Evolutionary conservation across 352 stramenopile species (phyloP).

Genomic region (Phytophthora idaei): DNA sequence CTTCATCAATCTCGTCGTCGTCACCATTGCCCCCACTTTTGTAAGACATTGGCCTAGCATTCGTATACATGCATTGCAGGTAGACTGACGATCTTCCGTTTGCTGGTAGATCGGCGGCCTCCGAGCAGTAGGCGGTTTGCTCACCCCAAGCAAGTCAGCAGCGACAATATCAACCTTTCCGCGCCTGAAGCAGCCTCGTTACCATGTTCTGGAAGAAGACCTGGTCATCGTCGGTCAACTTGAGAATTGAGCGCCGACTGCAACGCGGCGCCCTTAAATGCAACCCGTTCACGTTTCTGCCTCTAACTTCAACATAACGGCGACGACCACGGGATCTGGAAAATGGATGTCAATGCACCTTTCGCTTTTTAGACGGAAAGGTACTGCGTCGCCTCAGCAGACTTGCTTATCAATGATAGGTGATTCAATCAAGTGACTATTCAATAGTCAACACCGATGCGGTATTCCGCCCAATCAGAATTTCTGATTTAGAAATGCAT

Average conservation of each 20-base stretch:
- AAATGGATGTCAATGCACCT: not conserved
- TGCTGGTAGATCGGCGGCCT: slow-evolving; percentile 62
- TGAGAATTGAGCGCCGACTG: slow-evolving; percentile 7
- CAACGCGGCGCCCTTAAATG: slow-evolving; percentile 1
- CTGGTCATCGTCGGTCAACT: slow-evolving; percentile 54
- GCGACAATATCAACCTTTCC: slow-evolving; percentile 28
- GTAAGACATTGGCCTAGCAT: slow-evolving; percentile 38
- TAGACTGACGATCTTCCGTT: slow-evolving; percentile 5
- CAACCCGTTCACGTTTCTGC: not conserved
- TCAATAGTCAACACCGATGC: not conserved
- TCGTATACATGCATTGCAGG: not conserved
- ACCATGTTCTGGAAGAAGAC: slow-evolving; percentile 48
- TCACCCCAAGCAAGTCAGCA: slow-evolving; percentile 21
- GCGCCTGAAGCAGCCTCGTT: slow-evolving; percentile 38
- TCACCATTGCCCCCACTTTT: slow-evolving; percentile 85
- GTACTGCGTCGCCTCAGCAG: not conserved
- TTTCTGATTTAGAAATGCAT: not conserved
- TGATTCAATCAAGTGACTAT: not conserved
- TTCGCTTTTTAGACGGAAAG: too few relatives aligned
- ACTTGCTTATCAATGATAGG: not conserved
- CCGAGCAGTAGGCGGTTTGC: slow-evolving; percentile 42
- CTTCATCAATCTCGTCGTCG: slow-evolving; percentile 70
- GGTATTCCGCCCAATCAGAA: slow-evolving; percentile 13
- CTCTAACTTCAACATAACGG: slow-evolving; percentile 16
- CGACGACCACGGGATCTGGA: not conserved